Conservation (phyloP, 108 stramenopile species). For the Discostella pseudostelligera region DNA sequence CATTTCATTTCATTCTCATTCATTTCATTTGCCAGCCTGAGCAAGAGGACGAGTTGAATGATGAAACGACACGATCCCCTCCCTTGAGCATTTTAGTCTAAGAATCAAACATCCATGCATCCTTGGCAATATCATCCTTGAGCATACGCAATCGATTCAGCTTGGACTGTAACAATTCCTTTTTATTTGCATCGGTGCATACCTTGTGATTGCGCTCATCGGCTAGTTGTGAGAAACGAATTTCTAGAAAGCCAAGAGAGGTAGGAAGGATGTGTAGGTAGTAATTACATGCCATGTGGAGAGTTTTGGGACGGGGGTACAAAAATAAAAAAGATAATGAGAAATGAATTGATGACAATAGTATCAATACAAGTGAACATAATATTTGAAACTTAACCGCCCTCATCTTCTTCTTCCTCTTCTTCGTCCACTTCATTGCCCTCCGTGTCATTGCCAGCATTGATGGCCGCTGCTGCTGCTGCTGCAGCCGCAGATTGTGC, state of each 20-base stretch:
- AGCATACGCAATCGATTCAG: slow-evolving; percentile 59
- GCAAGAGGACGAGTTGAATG: no score
- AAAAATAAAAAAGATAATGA: background rate
- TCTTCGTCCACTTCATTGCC: background rate
- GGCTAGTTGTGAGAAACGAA: slow-evolving; percentile 42
- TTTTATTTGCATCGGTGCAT: slow-evolving; percentile 58
- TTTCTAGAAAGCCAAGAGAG: slow-evolving; percentile 15
- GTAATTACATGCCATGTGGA: no score
- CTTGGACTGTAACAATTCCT: slow-evolving; percentile 54
- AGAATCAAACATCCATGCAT: slow-evolving; percentile 63
- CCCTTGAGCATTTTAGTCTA: no score
- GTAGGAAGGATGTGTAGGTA: background rate
- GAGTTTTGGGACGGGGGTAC: no score
- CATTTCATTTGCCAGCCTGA: no score
- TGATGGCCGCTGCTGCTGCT: no score
- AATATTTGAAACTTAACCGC: no score
- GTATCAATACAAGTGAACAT: background rate
- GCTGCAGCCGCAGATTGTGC: no score
- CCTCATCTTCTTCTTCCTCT: slow-evolving; percentile 8
- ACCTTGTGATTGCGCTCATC: slow-evolving; percentile 71
- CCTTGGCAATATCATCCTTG: slow-evolving; percentile 54
- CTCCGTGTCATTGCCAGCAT: background rate
- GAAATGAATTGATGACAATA: background rate
- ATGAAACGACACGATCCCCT: no score
- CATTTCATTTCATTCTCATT: no score